Conservation (phyloP, 768 basidiomycete species). For the Podaxis rugospora region DNA sequence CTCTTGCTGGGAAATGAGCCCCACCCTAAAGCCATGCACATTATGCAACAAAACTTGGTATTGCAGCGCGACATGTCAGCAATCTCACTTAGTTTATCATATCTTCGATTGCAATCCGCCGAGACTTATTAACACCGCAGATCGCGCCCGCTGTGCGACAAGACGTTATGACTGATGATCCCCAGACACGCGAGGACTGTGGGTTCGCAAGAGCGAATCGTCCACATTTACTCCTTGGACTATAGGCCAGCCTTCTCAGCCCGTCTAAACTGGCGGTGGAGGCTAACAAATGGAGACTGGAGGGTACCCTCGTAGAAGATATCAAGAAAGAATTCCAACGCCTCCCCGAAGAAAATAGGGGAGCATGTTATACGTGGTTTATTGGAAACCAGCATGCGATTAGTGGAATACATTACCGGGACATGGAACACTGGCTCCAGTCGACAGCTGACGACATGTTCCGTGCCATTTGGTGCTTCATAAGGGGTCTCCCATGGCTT, state of each 20-base stretch:
- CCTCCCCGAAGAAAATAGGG: conserved; percentile 21
- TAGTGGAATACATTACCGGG: background rate
- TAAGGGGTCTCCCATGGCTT: background rate
- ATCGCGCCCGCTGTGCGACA: conserved; percentile 22
- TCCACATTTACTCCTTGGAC: conserved; percentile 23
- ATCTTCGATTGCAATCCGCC: conserved; percentile 27
- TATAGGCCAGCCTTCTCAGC: conserved; percentile 28
- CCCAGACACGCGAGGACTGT: conserved; percentile 29
- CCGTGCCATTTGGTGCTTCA: background rate
- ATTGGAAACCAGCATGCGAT: background rate
- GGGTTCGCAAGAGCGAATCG: conserved; percentile 22
- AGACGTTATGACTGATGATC: conserved; percentile 25
- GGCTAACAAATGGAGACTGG: conserved; percentile 25
- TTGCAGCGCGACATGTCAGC: conserved; percentile 29
- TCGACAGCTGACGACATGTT: background rate
- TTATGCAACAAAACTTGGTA: conserved; percentile 26
- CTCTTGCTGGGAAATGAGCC: background rate
- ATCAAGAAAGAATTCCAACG: conserved; percentile 25
- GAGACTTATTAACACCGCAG: conserved; percentile 24
- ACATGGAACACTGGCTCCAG: background rate
- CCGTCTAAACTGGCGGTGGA: conserved; percentile 11
- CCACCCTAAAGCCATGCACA: conserved; percentile 12
- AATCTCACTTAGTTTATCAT: conserved; percentile 23
- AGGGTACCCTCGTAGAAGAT: conserved; percentile 27
- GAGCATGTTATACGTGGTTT: conserved; percentile 20